Evolutionary conservation across 805 yeast genomes (phyloP).

Genomic region (Yamadazyma kitorensis): DNA sequence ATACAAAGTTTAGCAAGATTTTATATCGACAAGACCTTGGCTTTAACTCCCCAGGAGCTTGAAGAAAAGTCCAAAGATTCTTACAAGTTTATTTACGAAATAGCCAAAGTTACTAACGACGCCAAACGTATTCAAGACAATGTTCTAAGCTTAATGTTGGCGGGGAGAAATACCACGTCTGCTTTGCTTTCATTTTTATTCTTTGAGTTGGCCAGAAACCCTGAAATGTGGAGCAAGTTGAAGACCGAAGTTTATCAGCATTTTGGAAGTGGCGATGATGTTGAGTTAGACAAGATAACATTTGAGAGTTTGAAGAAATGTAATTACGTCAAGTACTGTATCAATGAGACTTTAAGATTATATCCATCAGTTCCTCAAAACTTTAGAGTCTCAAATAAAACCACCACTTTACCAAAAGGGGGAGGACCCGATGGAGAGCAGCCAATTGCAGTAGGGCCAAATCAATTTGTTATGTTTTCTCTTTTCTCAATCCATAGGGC

Average conservation of each 20-base stretch:
- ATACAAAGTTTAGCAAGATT: constrained; percentile 28
- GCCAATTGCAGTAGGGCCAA: constrained; percentile 12
- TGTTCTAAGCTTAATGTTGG: constrained; percentile 32
- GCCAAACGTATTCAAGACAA: constrained; percentile 33
- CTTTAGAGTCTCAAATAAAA: constrained; percentile 25
- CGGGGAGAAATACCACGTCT: constrained; percentile 35
- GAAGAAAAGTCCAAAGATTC: constrained; percentile 19
- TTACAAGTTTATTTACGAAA: constrained; percentile 33
- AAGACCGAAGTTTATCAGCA: constrained; percentile 18
- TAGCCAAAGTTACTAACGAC: constrained; percentile 33
- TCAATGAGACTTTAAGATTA: constrained; percentile 26
- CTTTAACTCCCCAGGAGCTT: constrained; percentile 21
- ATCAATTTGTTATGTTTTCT: constrained; percentile 4
- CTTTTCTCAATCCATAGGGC: constrained; percentile 42
- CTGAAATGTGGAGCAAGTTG: constrained; percentile 23
- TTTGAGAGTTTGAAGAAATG: constrained; percentile 29
- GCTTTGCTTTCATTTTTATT: constrained; percentile 25
- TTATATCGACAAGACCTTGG: constrained; percentile 27
- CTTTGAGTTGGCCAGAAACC: constrained; percentile 27
- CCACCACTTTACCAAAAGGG: constrained; percentile 27
- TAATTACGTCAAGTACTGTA: constrained; percentile 23
- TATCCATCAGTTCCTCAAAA: constrained; percentile 29
- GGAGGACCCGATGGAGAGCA: constrained; percentile 25
- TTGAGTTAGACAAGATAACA: constrained; percentile 19
- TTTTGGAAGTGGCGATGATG: constrained; percentile 21